Evolutionary conservation across 176 grass and related monocot genomes (phyloP).

Genomic region (Eleusine coracana): DNA sequence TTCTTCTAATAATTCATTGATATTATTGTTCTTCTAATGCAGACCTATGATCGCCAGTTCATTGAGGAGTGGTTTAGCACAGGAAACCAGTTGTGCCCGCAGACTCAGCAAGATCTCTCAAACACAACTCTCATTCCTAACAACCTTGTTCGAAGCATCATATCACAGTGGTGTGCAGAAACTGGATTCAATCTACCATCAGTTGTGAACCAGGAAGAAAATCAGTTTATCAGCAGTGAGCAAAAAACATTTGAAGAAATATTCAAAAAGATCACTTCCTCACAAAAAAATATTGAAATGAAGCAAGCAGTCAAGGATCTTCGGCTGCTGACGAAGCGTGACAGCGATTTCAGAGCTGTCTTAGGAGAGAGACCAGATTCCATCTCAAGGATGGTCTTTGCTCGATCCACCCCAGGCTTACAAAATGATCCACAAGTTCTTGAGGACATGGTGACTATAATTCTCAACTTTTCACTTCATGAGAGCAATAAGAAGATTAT

Average conservation of each 20-base stretch:
- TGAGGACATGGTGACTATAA: constrained; percentile 78
- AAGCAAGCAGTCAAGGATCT: constrained; percentile 73
- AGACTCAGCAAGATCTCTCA: constrained; percentile 66
- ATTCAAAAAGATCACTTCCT: constrained; percentile 62
- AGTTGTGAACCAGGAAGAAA: constrained; percentile 44
- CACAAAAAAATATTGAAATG: constrained; percentile 42
- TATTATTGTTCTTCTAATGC: constrained; percentile 35
- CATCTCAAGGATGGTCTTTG: constrained; percentile 65
- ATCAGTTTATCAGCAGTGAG: constrained; percentile 50
- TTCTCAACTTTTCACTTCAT: constrained; percentile 88
- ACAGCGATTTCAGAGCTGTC: constrained; percentile 69
- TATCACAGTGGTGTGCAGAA: constrained; percentile 70
- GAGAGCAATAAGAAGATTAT: constrained; percentile 84
- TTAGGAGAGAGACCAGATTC: constrained; percentile 66
- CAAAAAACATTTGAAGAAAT: constrained; percentile 54
- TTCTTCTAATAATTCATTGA: constrained; percentile 33
- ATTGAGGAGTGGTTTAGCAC: constrained; percentile 74
- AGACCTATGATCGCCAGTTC: constrained; percentile 78
- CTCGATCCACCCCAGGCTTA: constrained; percentile 52
- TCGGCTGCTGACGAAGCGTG: constrained; percentile 65
- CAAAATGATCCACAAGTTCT: constrained; percentile 62
- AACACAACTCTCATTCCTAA: constrained; percentile 63
- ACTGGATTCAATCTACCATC: constrained; percentile 51
- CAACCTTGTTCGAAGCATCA: constrained; percentile 61
- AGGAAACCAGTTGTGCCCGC: constrained; percentile 65